These are phyloP conservation scores for Imleria badia DNA, from an alignment of 768 basidiomycete genomes.

Conservation along the genomic window DNA sequence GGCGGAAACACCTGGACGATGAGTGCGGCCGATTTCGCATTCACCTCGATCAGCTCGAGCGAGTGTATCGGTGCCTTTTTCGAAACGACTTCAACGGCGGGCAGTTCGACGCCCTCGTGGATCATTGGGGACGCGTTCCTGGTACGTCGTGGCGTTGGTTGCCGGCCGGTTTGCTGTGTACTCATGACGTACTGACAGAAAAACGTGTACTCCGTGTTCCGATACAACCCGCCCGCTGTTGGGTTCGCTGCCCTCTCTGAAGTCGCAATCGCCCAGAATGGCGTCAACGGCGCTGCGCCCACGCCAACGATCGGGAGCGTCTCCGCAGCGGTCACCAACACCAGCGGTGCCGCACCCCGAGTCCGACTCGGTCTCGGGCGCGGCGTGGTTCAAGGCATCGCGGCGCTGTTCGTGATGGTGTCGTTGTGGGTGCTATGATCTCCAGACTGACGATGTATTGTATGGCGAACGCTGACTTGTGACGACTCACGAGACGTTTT, in stretches of 20 bases:
- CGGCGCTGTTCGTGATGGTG: neutral
- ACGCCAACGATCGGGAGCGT: constrained; percentile 57
- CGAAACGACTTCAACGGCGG: constrained; percentile 32
- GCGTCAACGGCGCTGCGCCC: constrained; percentile 41
- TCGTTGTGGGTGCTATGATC: constrained; percentile 3
- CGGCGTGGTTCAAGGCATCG: neutral
- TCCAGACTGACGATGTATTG: no score
- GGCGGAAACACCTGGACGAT: constrained; percentile 49
- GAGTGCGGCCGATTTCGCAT: constrained; percentile 46
- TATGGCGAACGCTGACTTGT: neutral
- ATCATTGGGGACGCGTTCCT: constrained; percentile 55
- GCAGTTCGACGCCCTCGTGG: constrained; percentile 42
- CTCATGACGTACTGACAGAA: constrained; percentile 30
- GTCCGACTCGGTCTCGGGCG: neutral
- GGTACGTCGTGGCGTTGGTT: constrained; percentile 12
- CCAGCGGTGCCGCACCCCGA: constrained; percentile 2
- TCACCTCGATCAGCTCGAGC: constrained; percentile 35
- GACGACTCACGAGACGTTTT: neutral
- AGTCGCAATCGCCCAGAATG: constrained; percentile 25
- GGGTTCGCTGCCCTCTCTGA: constrained; percentile 50
- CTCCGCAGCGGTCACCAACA: constrained; percentile 43
- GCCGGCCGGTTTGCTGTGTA: neutral
- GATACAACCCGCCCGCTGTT: constrained; percentile 47
- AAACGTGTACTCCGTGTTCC: constrained; percentile 59
- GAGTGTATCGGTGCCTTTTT: constrained; percentile 58